Percentiles rank a stretch among this genome's conserved stretches.
Evolutionary conservation across 148 eudicot species (phyloP).

Genomic region (Nepenthes gracilis): DNA sequence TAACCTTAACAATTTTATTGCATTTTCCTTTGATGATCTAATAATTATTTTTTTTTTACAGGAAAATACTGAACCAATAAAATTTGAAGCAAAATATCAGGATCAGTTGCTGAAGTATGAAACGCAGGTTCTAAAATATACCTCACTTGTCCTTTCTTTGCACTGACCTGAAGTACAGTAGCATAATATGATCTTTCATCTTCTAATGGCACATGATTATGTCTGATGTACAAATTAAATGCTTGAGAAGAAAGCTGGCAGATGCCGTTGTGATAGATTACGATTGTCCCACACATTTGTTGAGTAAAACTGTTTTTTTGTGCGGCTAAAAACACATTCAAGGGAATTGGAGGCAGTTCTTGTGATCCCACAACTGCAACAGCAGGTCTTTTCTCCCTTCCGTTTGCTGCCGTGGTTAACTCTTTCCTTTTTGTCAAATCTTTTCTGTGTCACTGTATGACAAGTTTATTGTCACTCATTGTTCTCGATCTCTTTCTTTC

Average conservation of each 20-base stretch:
- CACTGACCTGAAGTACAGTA: neutral
- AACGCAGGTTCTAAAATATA: slow-evolving; percentile 43
- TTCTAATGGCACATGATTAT: slow-evolving; percentile 36
- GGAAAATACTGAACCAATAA: slow-evolving; percentile 46
- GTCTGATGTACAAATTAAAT: slow-evolving; percentile 56
- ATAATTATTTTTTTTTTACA: slow-evolving; percentile 11
- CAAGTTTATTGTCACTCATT: too few relatives aligned
- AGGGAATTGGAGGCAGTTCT: too few relatives aligned
- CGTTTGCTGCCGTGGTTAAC: too few relatives aligned
- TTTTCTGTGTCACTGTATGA: too few relatives aligned
- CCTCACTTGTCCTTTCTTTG: neutral
- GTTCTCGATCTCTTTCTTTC: too few relatives aligned
- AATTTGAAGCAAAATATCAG: slow-evolving; percentile 59
- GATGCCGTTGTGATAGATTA: slow-evolving; percentile 22
- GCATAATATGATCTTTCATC: neutral
- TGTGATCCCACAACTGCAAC: too few relatives aligned
- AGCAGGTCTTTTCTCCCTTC: too few relatives aligned
- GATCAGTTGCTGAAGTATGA: slow-evolving; percentile 53
- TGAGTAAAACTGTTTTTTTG: slow-evolving; percentile 3
- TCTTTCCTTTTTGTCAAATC: too few relatives aligned
- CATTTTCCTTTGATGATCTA: neutral
- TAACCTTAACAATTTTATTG: too few relatives aligned
- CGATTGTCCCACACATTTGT: slow-evolving; percentile 8
- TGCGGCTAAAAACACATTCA: too few relatives aligned
- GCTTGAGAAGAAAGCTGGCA: slow-evolving; percentile 46